Percentiles rank a stretch among this genome's conserved stretches.
Conservation (phyloP, 768 basidiomycete genomes). For the Collybia nuda region DNA sequence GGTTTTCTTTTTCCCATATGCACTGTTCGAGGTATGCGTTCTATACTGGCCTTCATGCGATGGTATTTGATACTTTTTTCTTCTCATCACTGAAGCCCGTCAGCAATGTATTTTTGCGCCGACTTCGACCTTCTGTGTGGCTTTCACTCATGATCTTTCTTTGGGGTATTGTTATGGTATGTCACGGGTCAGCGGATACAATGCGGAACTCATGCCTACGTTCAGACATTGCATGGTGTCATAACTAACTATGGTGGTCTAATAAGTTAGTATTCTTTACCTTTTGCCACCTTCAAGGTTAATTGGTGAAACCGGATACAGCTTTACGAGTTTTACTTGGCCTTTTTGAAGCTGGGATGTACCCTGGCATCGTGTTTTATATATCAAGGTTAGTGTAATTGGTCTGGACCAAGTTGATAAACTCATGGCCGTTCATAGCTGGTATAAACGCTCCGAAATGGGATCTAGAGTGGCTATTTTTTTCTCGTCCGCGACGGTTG, state of each 20-base stretch:
- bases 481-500: slow-evolving; percentile 77
- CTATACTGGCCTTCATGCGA: neutral
- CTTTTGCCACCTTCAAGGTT: neutral
- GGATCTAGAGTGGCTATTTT: slow-evolving; percentile 72
- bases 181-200: slow-evolving; percentile 2
- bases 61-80: neutral
- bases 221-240: slow-evolving; percentile 63
- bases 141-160: slow-evolving; percentile 47
- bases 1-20: slow-evolving; percentile 77
- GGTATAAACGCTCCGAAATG: slow-evolving; percentile 80
- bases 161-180: slow-evolving; percentile 51
- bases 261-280: slow-evolving; percentile 40
- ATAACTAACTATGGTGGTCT: slow-evolving; percentile 61
- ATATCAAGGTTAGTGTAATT: slow-evolving; percentile 46
- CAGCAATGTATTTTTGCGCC: slow-evolving; percentile 61
- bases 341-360: slow-evolving; percentile 57
- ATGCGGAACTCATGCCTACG: neutral
- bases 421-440: slow-evolving; percentile 35
- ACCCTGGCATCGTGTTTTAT: slow-evolving; percentile 60
- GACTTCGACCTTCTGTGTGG: slow-evolving; percentile 68
- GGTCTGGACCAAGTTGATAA: neutral
- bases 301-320: slow-evolving; percentile 16
- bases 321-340: slow-evolving; percentile 67
- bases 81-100: slow-evolving; percentile 40
- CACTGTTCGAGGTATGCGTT: slow-evolving; percentile 60